These are phyloP conservation scores for Kandelia obovata DNA, from an alignment of 345 rosid genomes.

Conservation along the genomic window DNA sequence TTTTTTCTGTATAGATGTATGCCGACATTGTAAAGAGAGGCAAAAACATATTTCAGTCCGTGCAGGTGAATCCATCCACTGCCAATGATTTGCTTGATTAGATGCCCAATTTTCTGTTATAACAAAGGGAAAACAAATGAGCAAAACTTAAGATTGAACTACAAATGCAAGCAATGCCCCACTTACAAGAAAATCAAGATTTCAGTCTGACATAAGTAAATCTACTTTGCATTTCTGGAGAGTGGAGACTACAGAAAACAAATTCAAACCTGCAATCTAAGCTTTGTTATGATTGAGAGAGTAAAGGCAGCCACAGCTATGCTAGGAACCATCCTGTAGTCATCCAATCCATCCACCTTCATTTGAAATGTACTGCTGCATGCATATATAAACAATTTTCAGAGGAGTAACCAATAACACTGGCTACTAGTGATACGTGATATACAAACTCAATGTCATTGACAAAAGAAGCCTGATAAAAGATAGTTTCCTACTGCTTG, in stretches of 20 bases:
- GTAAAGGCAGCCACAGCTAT: constrained; percentile 68
- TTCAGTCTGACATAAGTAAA: background rate
- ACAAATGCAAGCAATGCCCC: background rate
- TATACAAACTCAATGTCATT: no score
- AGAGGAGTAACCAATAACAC: background rate
- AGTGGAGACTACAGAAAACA: background rate
- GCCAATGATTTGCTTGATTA: constrained; percentile 48
- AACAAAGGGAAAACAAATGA: constrained; percentile 28
- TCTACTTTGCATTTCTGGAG: constrained; percentile 8
- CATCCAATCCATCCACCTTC: constrained; percentile 43
- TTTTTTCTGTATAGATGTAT: constrained; percentile 60
- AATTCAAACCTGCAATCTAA: constrained; percentile 47
- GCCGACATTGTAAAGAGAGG: constrained; percentile 63
- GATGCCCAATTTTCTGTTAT: constrained; percentile 50
- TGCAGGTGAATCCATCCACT: constrained; percentile 62
- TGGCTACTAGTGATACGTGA: no score
- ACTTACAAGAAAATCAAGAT: constrained; percentile 7
- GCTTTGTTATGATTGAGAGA: constrained; percentile 53
- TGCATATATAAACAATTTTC: constrained; percentile 6
- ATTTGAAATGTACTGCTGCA: constrained; percentile 50
- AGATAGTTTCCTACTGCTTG: no score
- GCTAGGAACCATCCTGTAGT: constrained; percentile 40
- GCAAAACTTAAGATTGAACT: constrained; percentile 22
- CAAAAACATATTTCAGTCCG: constrained; percentile 57
- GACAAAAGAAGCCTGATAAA: background rate